phyloP scores from a whole-genome alignment of 768 basidiomycete species.

The Phylloporus scabripes region DNA sequence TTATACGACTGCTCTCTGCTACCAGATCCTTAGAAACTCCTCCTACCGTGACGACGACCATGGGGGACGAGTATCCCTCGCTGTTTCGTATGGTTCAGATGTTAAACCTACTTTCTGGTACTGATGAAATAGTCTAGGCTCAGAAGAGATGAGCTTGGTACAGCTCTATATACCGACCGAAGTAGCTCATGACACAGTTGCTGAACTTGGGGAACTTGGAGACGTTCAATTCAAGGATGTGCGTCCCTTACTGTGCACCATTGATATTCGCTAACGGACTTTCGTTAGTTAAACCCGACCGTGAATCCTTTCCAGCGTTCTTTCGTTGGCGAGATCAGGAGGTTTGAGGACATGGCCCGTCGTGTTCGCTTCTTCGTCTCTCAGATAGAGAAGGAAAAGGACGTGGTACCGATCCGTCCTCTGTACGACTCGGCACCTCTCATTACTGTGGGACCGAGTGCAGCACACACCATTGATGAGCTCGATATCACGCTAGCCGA shows the following conservation, averaged over 20 bases:
- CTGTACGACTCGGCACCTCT: conserved; percentile 83
- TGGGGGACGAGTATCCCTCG: conserved; percentile 80
- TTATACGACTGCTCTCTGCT: not conserved
- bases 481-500: conserved; percentile 82
- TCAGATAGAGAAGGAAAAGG: conserved; percentile 84
- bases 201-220: conserved; percentile 91
- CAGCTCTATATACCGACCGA: conserved; percentile 97
- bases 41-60: conserved; percentile 23
- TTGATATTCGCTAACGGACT: conserved; percentile 3
- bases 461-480: conserved; percentile 90
- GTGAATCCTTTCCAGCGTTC: conserved; percentile 98
- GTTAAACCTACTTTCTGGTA: not conserved
- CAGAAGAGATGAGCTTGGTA: conserved; percentile 96
- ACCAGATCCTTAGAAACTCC: not conserved
- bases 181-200: conserved; percentile 95
- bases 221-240: conserved; percentile 98
- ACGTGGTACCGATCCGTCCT: conserved; percentile 76
- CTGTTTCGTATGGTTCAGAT: conserved; percentile 58
- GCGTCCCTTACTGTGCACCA: conserved; percentile 26
- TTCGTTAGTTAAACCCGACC: conserved; percentile 76
- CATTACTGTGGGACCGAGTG: conserved; percentile 85
- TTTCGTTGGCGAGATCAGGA: conserved; percentile 92
- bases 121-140: conserved; percentile 47
- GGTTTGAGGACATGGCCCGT: conserved; percentile 94
- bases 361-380: conserved; percentile 84